Evolutionary conservation across 129 eudicot species (phyloP).

Genomic region (Deinandra increscens): DNA sequence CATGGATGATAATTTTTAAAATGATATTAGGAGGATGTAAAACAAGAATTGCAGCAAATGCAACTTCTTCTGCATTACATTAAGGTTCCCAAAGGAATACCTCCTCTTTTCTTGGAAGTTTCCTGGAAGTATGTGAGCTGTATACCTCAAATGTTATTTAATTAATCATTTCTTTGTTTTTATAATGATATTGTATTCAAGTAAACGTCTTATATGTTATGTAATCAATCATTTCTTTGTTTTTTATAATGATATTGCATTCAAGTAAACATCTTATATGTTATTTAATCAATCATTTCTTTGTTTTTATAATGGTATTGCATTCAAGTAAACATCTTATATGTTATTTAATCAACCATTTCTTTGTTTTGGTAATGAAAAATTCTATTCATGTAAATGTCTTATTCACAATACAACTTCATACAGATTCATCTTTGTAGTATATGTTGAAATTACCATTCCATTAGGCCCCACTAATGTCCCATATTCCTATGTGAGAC

Average conservation of each 20-base stretch:
- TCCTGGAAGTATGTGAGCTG: constrained; percentile 35
- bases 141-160: constrained; percentile 16
- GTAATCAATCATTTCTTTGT: neutral
- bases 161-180: neutral
- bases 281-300: constrained; percentile 8
- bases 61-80: constrained; percentile 7
- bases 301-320: neutral
- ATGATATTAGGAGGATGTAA: neutral
- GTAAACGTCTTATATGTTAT: constrained; percentile 15
- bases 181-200: constrained; percentile 17
- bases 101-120: constrained; percentile 43
- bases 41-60: constrained; percentile 23
- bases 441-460: constrained; percentile 19
- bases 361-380: no score
- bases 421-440: neutral
- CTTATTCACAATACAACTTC: constrained; percentile 3
- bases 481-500: no score
- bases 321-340: constrained; percentile 28
- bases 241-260: neutral
- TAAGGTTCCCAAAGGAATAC: constrained; percentile 36
- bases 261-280: constrained; percentile 26
- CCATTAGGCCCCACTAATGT: constrained; percentile 18
- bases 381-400: constrained; percentile 30
- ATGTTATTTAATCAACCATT: constrained; percentile 11
- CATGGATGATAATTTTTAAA: neutral